Evolutionary conservation across 257 asterid species (phyloP), one percentile per base, ranked within the genome.

Genomic region (Capsicum pubescens): DNA sequence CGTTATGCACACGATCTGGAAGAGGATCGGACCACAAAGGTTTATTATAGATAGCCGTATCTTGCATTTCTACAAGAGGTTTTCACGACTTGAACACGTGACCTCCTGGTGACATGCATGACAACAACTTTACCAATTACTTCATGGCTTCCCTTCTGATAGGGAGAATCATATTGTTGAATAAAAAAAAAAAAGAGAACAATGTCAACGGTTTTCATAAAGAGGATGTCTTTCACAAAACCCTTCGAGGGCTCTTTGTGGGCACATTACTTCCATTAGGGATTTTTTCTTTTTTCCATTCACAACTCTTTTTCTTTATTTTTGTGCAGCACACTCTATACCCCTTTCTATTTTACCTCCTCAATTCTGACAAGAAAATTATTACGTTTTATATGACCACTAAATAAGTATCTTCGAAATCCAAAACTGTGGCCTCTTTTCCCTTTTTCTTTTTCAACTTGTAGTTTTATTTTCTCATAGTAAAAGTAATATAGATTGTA

Each of bases 131-230:
- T 26, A 26, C 2, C 32, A 26, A 26, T 26, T 26, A 26, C 32
- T 26, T 26, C 32, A 26, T 26, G 2, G 2, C 2, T 26, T 26
- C 32, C 2, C 32, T 26, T 26, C 32, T 26, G 32, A 26, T 26
- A 39, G 5, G 63, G n/a, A 36, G 21, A 58, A 48, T 13, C 15
- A 58, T 26, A 82, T 19, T 59, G 60, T 83, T 13, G 58, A 72
- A 72, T 15, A 10, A 39, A 3, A 11, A 78, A 77, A 85, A 52
- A 55, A 5, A 72, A 64, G 69, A 58, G 15, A 42, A 79, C 83
- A 90, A 91, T 86, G 96, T 92, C 94, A 92, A 91, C 96, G 93
- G 88, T 79, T 83, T 66, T 72, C 86, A 79, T 84, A 87, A 90
- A 86, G 83, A 88, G 48, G 48, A 84, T 74, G 86, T 66, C 48